Percentiles rank a stretch among this genome's conserved stretches.
phyloP scores from a whole-genome alignment of 2,329 filamentous ascomycete genomes.

The Apiospora sp. region DNA sequence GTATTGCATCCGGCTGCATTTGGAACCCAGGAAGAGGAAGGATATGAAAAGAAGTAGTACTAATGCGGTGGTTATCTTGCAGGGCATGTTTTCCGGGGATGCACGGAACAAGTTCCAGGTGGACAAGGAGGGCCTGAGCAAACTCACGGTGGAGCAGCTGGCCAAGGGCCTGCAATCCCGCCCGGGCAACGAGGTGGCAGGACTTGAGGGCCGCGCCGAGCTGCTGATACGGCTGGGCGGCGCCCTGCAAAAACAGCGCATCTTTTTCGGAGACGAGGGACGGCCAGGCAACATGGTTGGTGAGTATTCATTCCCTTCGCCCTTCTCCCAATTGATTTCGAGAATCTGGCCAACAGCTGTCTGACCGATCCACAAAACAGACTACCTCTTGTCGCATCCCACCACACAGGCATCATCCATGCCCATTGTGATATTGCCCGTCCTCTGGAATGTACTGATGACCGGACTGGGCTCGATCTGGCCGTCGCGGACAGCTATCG shows the following conservation, averaged over 20 bases:
- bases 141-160: conserved; percentile 76
- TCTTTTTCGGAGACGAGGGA: conserved; percentile 84
- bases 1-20: no score
- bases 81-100: conserved; percentile 87
- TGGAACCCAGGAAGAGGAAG: no score
- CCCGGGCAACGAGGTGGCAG: conserved; percentile 81
- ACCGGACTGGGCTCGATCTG: conserved; percentile 86
- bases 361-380: conserved; percentile 50
- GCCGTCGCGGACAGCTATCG: conserved; percentile 89
- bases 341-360: background rate
- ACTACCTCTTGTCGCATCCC: conserved; percentile 91
- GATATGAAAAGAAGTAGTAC: background rate
- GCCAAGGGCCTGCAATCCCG: conserved; percentile 86
- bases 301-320: conserved; percentile 50
- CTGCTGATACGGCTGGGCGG: conserved; percentile 78
- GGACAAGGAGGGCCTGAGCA: conserved; percentile 80
- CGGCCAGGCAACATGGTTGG: conserved; percentile 94
- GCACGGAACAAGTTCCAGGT: conserved; percentile 85
- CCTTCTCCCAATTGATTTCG: background rate
- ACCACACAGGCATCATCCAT: conserved; percentile 88
- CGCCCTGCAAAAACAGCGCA: conserved; percentile 77
- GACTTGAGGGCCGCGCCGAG: conserved; percentile 83
- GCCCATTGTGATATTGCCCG: conserved; percentile 60
- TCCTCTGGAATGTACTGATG: conserved; percentile 91
- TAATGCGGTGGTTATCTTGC: background rate